These are phyloP conservation scores for Solioccasus polychromus DNA, from an alignment of 768 basidiomycete genomes.

Conservation along the genomic window DNA sequence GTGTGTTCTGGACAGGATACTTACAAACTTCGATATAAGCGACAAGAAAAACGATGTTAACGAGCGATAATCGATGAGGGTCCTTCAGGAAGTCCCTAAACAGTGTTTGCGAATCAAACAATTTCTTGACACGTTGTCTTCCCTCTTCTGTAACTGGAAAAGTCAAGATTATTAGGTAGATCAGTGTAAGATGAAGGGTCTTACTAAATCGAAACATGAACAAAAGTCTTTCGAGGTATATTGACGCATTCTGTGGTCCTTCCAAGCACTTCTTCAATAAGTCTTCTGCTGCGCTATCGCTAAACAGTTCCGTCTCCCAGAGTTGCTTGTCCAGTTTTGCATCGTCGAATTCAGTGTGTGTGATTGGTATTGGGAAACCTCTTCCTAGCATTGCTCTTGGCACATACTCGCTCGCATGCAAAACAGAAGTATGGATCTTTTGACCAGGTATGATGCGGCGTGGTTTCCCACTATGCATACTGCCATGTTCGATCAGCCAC, in stretches of 20 bases:
- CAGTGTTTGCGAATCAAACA: no score
- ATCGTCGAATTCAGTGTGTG: constrained; percentile 8
- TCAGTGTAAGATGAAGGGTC: no score
- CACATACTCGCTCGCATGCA: constrained; percentile 16
- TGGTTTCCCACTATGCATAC: constrained; percentile 11
- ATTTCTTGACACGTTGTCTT: no score
- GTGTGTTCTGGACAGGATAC: no score
- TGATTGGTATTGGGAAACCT: no score
- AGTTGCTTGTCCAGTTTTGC: constrained; percentile 4
- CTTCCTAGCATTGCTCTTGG: constrained; percentile 15
- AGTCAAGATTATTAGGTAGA: no score
- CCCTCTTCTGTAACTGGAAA: not conserved
- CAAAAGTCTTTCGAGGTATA: constrained; percentile 14
- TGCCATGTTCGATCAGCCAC: not conserved
- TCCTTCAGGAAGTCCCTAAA: no score
- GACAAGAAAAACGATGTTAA: no score
- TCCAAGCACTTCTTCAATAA: constrained; percentile 4
- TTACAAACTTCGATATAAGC: no score
- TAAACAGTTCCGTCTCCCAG: constrained; percentile 6
- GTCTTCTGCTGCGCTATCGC: constrained; percentile 12
- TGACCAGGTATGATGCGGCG: constrained; percentile 19
- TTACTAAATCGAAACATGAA: constrained; percentile 20
- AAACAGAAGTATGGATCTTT: constrained; percentile 19
- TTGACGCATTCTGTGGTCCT: constrained; percentile 5
- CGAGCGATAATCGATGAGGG: no score